Percentiles rank a stretch among this genome's conserved stretches.
Evolutionary conservation across 306 rosid species (phyloP).

Genomic region (Coriaria nepalensis): DNA sequence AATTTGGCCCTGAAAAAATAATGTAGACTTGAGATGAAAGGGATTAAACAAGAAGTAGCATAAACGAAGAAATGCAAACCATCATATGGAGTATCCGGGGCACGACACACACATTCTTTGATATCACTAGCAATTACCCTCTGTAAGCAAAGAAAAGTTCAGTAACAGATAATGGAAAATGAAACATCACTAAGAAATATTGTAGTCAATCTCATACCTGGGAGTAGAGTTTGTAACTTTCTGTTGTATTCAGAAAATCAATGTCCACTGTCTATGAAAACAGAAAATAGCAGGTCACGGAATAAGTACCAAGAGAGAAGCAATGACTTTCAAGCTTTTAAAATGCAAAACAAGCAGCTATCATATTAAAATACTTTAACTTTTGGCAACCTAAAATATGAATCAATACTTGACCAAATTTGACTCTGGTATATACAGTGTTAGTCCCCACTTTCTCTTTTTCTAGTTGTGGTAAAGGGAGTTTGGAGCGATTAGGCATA

Average conservation of each 20-base stretch:
- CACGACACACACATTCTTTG: constrained; percentile 94
- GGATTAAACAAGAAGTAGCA: background rate
- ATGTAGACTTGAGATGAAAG: too few species aligned
- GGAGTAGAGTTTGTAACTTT: constrained; percentile 81
- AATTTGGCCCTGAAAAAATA: too few species aligned
- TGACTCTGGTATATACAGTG: too few species aligned
- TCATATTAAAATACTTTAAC: background rate
- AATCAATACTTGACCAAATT: too few species aligned
- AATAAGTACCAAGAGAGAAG: constrained; percentile 6
- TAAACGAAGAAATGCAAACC: constrained; percentile 38
- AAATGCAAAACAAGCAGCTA: background rate
- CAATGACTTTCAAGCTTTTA: background rate
- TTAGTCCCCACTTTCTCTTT: too few species aligned
- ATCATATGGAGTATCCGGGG: constrained; percentile 97
- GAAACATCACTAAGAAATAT: constrained; percentile 15
- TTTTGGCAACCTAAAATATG: too few species aligned
- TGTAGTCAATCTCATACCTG: constrained; percentile 52
- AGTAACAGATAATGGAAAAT: constrained; percentile 13
- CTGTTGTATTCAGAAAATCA: constrained; percentile 85
- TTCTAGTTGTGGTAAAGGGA: too few species aligned
- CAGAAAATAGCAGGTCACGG: constrained; percentile 1
- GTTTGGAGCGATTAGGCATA: too few species aligned
- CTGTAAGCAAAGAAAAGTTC: constrained; percentile 32
- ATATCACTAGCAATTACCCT: constrained; percentile 92
- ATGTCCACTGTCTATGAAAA: constrained; percentile 62